phyloP scores from a whole-genome alignment of 495 filamentous ascomycete genomes.

The Hypoxylon crocopeplum region DNA sequence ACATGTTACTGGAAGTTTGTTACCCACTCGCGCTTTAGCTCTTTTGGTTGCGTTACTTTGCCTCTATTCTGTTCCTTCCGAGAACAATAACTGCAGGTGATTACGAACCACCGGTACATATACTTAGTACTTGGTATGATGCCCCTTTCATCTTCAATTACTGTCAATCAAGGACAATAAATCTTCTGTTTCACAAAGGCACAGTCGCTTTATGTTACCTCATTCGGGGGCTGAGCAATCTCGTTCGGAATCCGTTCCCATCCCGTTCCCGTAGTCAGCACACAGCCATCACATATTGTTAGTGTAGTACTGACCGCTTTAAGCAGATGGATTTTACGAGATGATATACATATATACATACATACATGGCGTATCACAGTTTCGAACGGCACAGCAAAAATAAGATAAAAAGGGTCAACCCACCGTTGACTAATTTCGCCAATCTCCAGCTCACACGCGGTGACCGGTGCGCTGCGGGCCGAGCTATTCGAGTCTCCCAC shows the following conservation, averaged over 20 bases:
- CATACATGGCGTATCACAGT: neutral
- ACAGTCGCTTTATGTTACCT: slow-evolving; percentile 26
- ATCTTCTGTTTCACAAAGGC: slow-evolving; percentile 11
- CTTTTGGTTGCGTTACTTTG: no score
- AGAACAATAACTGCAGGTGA: no score
- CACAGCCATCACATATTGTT: neutral
- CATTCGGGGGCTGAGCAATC: slow-evolving; percentile 19
- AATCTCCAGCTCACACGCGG: slow-evolving; percentile 18
- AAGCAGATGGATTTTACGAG: neutral
- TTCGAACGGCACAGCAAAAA: neutral
- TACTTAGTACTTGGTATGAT: no score
- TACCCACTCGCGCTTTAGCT: no score
- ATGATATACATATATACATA: neutral
- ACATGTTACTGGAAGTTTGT: no score
- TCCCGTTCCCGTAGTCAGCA: slow-evolving; percentile 13
- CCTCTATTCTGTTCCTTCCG: no score
- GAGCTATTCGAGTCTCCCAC: slow-evolving; percentile 14
- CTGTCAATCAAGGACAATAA: neutral
- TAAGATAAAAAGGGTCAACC: no score
- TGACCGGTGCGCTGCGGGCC: slow-evolving; percentile 4
- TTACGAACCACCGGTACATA: no score
- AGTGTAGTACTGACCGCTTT: slow-evolving; percentile 6
- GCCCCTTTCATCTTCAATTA: no score
- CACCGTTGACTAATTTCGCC: slow-evolving; percentile 5
- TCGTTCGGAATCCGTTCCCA: neutral